phyloP scores from a whole-genome alignment of 345 rosid genomes.

The Barbarea vulgaris region DNA sequence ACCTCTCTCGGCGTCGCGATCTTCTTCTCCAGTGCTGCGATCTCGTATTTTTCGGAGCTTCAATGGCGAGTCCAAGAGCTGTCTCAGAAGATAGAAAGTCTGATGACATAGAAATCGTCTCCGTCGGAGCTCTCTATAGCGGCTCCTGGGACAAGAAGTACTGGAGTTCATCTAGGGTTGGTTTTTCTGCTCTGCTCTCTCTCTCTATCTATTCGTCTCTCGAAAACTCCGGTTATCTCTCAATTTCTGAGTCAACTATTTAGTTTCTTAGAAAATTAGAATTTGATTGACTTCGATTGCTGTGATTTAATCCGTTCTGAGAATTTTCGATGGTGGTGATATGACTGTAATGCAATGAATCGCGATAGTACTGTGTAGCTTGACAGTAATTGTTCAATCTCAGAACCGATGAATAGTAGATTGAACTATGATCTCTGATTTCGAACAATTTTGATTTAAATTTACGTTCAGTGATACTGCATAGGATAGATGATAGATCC shows the following conservation, averaged over 20 bases:
- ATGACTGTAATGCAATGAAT: not conserved
- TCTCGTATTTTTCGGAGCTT: not conserved
- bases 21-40: conserved; percentile 2
- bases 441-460: not conserved
- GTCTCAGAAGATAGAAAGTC: conserved; percentile 40
- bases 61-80: conserved; percentile 51
- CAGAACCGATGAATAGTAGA: not conserved
- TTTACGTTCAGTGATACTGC: not conserved
- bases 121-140: conserved; percentile 70
- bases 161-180: conserved; percentile 97
- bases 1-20: conserved; percentile 13
- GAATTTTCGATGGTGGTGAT: not conserved
- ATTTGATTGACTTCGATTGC: conserved; percentile 8
- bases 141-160: conserved; percentile 90
- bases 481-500: not conserved
- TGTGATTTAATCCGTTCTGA: not conserved
- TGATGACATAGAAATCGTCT: conserved; percentile 72
- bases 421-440: conserved; percentile 16
- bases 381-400: not conserved
- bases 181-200: conserved; percentile 22
- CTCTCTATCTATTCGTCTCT: not conserved
- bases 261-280: not conserved
- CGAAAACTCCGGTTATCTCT: not conserved
- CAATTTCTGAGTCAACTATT: not conserved
- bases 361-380: not conserved